These are phyloP conservation scores for Breviolum minutum DNA, from an alignment of 73 alveolate species.

Conservation along the genomic window DNA sequence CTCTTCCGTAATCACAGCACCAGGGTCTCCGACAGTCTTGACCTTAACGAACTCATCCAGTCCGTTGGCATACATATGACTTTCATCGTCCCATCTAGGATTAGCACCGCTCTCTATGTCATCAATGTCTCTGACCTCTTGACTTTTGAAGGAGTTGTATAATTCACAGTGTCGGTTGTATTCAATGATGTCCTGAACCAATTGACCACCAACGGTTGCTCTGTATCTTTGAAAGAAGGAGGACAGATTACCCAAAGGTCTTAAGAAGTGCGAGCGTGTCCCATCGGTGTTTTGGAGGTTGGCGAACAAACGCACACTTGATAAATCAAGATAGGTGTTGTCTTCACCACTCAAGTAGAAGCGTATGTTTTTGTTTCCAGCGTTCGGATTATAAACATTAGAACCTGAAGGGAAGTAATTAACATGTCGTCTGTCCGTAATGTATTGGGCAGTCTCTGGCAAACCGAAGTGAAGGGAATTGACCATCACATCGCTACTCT, in stretches of 20 bases:
- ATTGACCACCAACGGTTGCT: not conserved
- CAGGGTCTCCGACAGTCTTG: not conserved
- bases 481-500: not conserved
- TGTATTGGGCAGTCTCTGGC: not conserved
- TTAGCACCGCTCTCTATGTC: slow-evolving; percentile 16
- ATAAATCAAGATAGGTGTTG: not conserved
- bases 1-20: too few relatives aligned
- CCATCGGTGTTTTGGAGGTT: not conserved
- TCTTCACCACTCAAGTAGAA: not conserved
- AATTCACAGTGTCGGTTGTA: not conserved
- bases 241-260: not conserved
- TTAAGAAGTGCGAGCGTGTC: not conserved
- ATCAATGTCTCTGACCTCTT: not conserved
- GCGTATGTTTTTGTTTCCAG: not conserved
- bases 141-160: not conserved
- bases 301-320: not conserved
- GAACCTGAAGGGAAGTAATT: not conserved
- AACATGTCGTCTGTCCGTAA: not conserved
- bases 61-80: not conserved
- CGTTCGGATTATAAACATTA: not conserved
- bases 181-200: not conserved
- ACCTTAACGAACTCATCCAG: not conserved
- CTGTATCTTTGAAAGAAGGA: not conserved
- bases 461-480: not conserved
- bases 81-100: slow-evolving; percentile 32